A percentile compares a stretch with the other conserved stretches of the same genome.
Evolutionary conservation across 768 basidiomycete genomes (phyloP).

Genomic region (Mycena crocata): DNA sequence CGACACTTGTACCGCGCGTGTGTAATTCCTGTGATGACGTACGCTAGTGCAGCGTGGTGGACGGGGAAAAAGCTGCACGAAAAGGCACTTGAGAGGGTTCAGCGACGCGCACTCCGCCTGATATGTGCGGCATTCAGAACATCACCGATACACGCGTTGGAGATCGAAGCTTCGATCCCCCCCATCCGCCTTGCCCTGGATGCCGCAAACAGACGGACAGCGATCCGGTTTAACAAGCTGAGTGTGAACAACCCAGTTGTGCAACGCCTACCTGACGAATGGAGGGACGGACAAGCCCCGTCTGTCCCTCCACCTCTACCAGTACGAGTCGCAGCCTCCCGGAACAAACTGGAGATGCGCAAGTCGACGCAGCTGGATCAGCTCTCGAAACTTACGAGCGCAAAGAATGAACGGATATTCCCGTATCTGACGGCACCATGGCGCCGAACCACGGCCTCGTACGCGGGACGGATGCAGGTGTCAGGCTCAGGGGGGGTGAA

Average conservation of each 20-base stretch:
- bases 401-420: conserved; percentile 32
- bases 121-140: conserved; percentile 50
- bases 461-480: conserved; percentile 14
- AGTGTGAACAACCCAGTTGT: conserved; percentile 31
- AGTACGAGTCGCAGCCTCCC: not conserved
- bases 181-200: conserved; percentile 40
- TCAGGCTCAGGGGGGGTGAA: conserved; percentile 16
- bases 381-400: conserved; percentile 30
- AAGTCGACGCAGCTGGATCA: conserved; percentile 18
- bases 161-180: conserved; percentile 47
- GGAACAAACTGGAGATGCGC: conserved; percentile 12
- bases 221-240: conserved; percentile 42
- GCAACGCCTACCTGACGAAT: conserved; percentile 32
- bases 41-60: conserved; percentile 50
- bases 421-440: conserved; percentile 38
- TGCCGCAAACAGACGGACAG: conserved; percentile 15
- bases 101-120: conserved; percentile 41
- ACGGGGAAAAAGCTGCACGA: conserved; percentile 38
- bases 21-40: conserved; percentile 47
- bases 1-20: conserved; percentile 43
- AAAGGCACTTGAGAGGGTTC: conserved; percentile 40
- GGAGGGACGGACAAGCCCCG: conserved; percentile 26
- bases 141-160: conserved; percentile 43
- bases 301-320: conserved; percentile 36
- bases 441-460: conserved; percentile 26